These are phyloP conservation scores for Vicia sativa DNA, from an alignment of 306 rosid genomes.

Conservation along the genomic window DNA sequence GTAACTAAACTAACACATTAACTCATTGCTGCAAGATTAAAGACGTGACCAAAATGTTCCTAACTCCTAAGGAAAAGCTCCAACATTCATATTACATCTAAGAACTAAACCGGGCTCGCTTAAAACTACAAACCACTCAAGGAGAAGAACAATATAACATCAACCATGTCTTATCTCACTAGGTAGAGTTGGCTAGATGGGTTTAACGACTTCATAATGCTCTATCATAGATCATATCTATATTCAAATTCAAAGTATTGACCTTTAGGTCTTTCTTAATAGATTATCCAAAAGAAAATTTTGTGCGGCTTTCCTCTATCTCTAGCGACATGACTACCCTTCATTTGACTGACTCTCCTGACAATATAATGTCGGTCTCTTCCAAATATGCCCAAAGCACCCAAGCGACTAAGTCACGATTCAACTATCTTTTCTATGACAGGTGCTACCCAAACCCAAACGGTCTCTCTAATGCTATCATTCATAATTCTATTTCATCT, in stretches of 20 bases:
- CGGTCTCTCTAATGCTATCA: neutral
- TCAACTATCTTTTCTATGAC: neutral
- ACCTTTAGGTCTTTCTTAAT: neutral
- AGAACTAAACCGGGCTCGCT: neutral
- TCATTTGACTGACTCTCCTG: neutral
- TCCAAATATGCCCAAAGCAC: neutral
- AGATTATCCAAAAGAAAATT: neutral
- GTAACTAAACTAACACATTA: constrained; percentile 12
- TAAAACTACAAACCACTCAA: constrained; percentile 11
- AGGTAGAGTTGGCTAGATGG: neutral
- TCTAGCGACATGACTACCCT: neutral
- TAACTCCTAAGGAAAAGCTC: constrained; percentile 16
- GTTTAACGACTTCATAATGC: neutral
- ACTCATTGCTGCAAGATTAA: constrained; percentile 19
- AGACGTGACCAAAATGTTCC: neutral
- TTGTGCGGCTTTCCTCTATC: neutral
- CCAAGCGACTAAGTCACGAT: neutral
- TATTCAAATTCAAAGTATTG: neutral
- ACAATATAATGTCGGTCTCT: neutral
- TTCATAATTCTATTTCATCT: neutral
- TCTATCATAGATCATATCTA: neutral
- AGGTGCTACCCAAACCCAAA: neutral
- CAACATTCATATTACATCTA: neutral
- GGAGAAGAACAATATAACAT: neutral
- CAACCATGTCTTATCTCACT: neutral